These are phyloP conservation scores for Exophiala aquamarina DNA, from an alignment of 2,329 filamentous ascomycete genomes.

Conservation along the genomic window DNA sequence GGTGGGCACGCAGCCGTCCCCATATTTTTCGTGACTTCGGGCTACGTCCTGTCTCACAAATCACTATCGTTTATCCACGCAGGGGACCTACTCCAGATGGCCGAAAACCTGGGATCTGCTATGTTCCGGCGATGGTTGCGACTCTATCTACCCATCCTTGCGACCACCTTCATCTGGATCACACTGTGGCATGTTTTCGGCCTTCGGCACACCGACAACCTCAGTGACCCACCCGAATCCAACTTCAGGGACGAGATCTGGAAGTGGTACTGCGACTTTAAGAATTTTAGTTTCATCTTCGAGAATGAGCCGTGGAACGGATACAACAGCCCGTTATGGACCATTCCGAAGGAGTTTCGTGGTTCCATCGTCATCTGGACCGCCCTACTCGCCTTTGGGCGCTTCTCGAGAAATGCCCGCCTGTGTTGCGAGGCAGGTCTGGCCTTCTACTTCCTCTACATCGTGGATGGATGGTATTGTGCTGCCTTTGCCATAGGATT, in stretches of 20 bases:
- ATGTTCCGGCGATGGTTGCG: conserved; percentile 45
- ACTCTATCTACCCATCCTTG: conserved; percentile 44
- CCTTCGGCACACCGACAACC: conserved; percentile 42
- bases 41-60: conserved; percentile 47
- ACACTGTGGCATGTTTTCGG: conserved; percentile 56
- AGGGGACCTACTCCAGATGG: conserved; percentile 39
- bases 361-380: conserved; percentile 35
- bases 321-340: conserved; percentile 49
- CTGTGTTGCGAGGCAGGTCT: conserved; percentile 55
- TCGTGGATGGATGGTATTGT: conserved; percentile 64
- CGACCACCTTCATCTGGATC: conserved; percentile 40
- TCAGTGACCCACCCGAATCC: conserved; percentile 24
- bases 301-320: conserved; percentile 46
- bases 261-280: conserved; percentile 22
- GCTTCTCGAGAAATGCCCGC: conserved; percentile 54
- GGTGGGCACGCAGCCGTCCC: conserved; percentile 42
- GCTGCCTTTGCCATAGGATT: conserved; percentile 62
- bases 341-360: conserved; percentile 46
- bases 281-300: conserved; percentile 64
- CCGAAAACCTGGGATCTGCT: conserved; percentile 51
- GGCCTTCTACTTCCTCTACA: conserved; percentile 67
- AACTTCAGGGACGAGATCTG: conserved; percentile 20
- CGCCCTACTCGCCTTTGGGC: conserved; percentile 52
- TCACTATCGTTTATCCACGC: conserved; percentile 44
- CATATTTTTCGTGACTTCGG: conserved; percentile 51